Conservation (phyloP, 768 basidiomycete genomes). For the Boletellus ananiceps region DNA sequence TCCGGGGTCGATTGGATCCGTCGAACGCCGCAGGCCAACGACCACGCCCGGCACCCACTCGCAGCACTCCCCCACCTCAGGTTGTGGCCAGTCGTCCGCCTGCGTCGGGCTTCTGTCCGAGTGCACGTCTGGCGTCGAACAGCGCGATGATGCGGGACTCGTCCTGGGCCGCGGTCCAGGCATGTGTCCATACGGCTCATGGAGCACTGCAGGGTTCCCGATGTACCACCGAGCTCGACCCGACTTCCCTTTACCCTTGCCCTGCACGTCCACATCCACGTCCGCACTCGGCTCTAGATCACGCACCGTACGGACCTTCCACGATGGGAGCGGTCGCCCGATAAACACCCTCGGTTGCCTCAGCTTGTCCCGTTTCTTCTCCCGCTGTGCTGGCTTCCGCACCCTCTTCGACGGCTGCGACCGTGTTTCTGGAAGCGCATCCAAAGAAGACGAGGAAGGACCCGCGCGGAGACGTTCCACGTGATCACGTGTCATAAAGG, state of each 20-base stretch:
- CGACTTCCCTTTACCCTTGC: background rate
- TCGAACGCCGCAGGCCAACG: no score
- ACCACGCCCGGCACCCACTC: slow-evolving; percentile 18
- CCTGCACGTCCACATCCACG: background rate
- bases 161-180: background rate
- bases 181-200: slow-evolving; percentile 23
- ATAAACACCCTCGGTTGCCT: slow-evolving; percentile 22
- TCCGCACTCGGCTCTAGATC: slow-evolving; percentile 21
- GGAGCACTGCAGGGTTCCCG: slow-evolving; percentile 13
- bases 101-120: slow-evolving; percentile 13
- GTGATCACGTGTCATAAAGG: slow-evolving; percentile 18
- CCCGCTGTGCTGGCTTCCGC: background rate
- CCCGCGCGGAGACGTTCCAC: background rate
- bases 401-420: background rate
- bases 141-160: slow-evolving; percentile 2
- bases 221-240: slow-evolving; percentile 17
- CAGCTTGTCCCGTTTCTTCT: background rate
- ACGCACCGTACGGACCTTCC: slow-evolving; percentile 19
- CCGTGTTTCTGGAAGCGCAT: background rate
- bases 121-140: slow-evolving; percentile 5
- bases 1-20: no score
- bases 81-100: slow-evolving; percentile 27
- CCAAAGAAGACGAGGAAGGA: background rate
- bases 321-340: slow-evolving; percentile 20
- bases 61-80: slow-evolving; percentile 30